Evolutionary conservation across 345 rosid species (phyloP).

Genomic region (Citropsis articulata): DNA sequence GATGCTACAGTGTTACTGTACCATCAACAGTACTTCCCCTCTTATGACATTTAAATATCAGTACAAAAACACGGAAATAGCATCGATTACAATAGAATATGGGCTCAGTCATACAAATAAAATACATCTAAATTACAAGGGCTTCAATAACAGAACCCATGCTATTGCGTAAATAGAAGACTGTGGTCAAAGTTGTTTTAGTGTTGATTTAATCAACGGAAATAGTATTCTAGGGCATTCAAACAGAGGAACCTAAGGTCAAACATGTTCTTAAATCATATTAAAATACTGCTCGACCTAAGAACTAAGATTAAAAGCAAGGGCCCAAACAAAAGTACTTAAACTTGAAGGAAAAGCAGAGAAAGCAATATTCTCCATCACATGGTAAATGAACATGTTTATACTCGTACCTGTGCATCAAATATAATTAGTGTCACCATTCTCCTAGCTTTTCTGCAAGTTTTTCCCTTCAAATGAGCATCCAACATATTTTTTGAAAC

Average conservation of each 20-base stretch:
- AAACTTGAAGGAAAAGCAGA: background rate
- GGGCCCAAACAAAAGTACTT: too few relatives aligned
- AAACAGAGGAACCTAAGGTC: background rate
- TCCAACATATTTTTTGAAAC: slow-evolving; percentile 85
- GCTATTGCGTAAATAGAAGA: background rate
- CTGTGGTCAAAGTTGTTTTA: background rate
- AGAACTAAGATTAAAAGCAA: too few relatives aligned
- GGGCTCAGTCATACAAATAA: background rate
- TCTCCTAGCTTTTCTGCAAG: slow-evolving; percentile 42
- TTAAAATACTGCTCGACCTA: background rate
- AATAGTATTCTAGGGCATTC: background rate
- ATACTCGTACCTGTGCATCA: slow-evolving; percentile 63
- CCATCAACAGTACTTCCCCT: too few relatives aligned
- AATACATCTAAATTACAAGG: background rate
- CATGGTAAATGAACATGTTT: slow-evolving; percentile 1
- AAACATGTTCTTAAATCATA: background rate
- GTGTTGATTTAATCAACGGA: background rate
- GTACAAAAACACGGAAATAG: background rate
- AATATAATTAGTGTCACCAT: slow-evolving; percentile 74
- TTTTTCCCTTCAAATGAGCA: slow-evolving; percentile 65
- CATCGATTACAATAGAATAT: background rate
- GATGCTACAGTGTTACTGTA: too few relatives aligned
- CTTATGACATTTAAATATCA: too few relatives aligned
- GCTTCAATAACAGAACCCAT: background rate
- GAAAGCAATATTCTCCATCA: background rate